Evolutionary conservation across 2,329 filamentous ascomycete species (phyloP), one percentile per base, ranked within the genome.

Genomic region (Dryadomyces quercivorus): DNA sequence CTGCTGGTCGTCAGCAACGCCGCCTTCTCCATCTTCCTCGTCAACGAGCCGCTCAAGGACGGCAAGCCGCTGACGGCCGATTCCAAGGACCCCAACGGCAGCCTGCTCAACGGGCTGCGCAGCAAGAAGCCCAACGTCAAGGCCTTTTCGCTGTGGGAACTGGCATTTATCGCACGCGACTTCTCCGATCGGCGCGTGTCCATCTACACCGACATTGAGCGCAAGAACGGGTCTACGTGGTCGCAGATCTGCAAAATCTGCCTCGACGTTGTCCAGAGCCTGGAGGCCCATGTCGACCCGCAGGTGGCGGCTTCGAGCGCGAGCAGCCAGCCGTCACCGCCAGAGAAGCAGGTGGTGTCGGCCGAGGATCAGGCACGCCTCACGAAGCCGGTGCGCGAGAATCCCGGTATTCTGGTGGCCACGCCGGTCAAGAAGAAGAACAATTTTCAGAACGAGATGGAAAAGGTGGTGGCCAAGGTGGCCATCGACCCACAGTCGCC

Each of bases 11-110:
- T 84, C 22, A 82, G 84, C 44, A 94, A 93, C 64, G 72, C 79
- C 31, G 80, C 86, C 26, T 95, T 96, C 65, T 85, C 85, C 5
- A 70, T 84, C n/a, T 90, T 89, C 67, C 80, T 95, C 63, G 81
- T 84, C 26, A 84, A 86, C 65, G 82, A 86, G 61, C 92, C 92
- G 0, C 66, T 95, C 53, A 95, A 95, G 72, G 87, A 87, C 60
- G 84, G 79, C n/a, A 80, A 84, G 62, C 90, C 91, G 4, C 77
- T 97, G 55, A 95, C 89, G 0, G 78, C 80, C 18, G 87, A 92
- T 60, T 88, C 89, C 16, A 93, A 88, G 64, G 91, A 96, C 67
- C 88, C 92, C 1, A 97, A 95, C 63, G 90, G 89, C 40, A 95
- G 88, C 65, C 74, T 97, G 31, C 67, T 97, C 50, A 89, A 84